These are phyloP conservation scores for Prinsepia uniflora DNA, from an alignment of 306 rosid genomes.

Conservation along the genomic window DNA sequence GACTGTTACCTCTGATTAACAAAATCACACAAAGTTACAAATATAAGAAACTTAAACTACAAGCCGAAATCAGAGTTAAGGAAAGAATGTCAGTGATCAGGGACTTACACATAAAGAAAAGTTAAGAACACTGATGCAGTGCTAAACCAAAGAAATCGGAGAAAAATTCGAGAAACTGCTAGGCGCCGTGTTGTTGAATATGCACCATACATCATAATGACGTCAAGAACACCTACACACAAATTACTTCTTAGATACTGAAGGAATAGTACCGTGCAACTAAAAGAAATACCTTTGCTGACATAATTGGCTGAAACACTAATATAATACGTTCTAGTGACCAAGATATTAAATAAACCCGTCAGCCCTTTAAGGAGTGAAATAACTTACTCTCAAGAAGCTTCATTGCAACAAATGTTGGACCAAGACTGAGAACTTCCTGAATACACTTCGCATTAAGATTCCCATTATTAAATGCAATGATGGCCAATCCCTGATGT, in stretches of 20 bases:
- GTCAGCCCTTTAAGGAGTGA: not conserved
- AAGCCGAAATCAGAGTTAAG: slow-evolving; percentile 3
- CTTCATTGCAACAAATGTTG: slow-evolving; percentile 86
- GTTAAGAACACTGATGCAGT: slow-evolving; percentile 64
- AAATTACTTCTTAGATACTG: slow-evolving; percentile 19
- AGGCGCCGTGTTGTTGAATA: slow-evolving; percentile 67
- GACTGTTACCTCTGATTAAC: slow-evolving; percentile 1
- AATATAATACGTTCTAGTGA: not conserved
- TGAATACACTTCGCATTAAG: slow-evolving; percentile 68
- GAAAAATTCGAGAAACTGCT: slow-evolving; percentile 78
- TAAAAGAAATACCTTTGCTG: not conserved
- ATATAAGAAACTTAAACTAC: slow-evolving; percentile 13
- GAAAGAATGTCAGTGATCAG: slow-evolving; percentile 10
- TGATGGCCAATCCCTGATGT: slow-evolving; percentile 64
- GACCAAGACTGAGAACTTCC: slow-evolving; percentile 88
- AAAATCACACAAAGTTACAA: slow-evolving; percentile 2
- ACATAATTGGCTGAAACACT: not conserved
- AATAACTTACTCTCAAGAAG: slow-evolving; percentile 72
- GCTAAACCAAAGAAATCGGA: slow-evolving; percentile 84
- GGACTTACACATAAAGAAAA: slow-evolving; percentile 73
- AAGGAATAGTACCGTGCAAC: not conserved
- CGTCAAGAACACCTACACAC: slow-evolving; percentile 75
- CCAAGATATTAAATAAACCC: not conserved
- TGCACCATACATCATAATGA: slow-evolving; percentile 95
- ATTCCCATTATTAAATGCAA: slow-evolving; percentile 70